A percentile compares a stretch with the other conserved stretches of the same genome.
Evolutionary conservation across 2,329 filamentous ascomycete genomes (phyloP).

Genomic region (Aspergillus tamarii): DNA sequence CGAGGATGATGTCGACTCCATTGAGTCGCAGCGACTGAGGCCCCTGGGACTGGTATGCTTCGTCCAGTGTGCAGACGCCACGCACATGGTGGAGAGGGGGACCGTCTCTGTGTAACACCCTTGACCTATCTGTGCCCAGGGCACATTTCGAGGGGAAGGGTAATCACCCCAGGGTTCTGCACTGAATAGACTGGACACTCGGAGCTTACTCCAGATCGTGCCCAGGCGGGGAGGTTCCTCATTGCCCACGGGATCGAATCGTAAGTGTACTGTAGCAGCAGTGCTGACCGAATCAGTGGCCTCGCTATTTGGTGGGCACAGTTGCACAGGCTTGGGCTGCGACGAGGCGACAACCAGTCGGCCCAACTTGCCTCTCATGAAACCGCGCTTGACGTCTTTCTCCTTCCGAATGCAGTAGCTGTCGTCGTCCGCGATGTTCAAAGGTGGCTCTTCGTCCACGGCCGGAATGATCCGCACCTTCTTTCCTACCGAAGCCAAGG

Average conservation of each 20-base stretch:
- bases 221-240: slow-evolving; percentile 58
- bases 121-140: slow-evolving; percentile 47
- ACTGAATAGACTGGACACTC: slow-evolving; percentile 61
- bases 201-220: slow-evolving; percentile 58
- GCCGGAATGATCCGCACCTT: slow-evolving; percentile 64
- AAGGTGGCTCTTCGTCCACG: slow-evolving; percentile 62
- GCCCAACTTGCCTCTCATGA: slow-evolving; percentile 61
- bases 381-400: slow-evolving; percentile 63
- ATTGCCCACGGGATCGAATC: slow-evolving; percentile 62
- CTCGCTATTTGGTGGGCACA: slow-evolving; percentile 47
- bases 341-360: slow-evolving; percentile 59
- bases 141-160: slow-evolving; percentile 49
- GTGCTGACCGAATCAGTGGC: slow-evolving; percentile 52
- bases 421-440: slow-evolving; percentile 52
- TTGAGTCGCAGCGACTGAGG: slow-evolving; percentile 30
- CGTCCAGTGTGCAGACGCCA: slow-evolving; percentile 61
- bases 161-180: slow-evolving; percentile 54
- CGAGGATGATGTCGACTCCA: slow-evolving; percentile 33
- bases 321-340: slow-evolving; percentile 60
- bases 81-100: slow-evolving; percentile 57
- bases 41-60: slow-evolving; percentile 46
- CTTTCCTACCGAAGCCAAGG: slow-evolving; percentile 55
- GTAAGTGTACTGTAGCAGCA: slow-evolving; percentile 58
- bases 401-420: slow-evolving; percentile 60
- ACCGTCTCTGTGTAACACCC: slow-evolving; percentile 58